A percentile compares a stretch with the other conserved stretches of the same genome.
Evolutionary conservation across 805 yeast genomes (phyloP).

Genomic region (Ogataea pilisensis): DNA sequence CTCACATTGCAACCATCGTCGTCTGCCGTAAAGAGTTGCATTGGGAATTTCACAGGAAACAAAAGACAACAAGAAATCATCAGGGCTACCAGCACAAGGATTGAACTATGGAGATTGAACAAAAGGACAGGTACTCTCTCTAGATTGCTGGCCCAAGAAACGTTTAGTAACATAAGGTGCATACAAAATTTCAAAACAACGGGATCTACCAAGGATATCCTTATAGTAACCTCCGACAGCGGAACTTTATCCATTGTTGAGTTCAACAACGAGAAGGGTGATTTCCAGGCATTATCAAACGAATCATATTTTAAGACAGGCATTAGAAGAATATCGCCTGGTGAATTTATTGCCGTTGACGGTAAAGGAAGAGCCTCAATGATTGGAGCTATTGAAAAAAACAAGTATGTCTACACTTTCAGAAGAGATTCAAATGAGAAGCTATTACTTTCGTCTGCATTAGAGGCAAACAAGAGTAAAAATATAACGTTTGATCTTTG

Average conservation of each 20-base stretch:
- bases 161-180: slow-evolving; percentile 56
- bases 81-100: slow-evolving; percentile 48
- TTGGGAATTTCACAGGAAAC: slow-evolving; percentile 63
- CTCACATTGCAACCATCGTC: slow-evolving; percentile 64
- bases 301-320: slow-evolving; percentile 77
- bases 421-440: slow-evolving; percentile 43
- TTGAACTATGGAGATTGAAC: slow-evolving; percentile 53
- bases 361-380: slow-evolving; percentile 67
- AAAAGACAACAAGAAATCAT: slow-evolving; percentile 59
- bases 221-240: slow-evolving; percentile 75
- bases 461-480: slow-evolving; percentile 57
- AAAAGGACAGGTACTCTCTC: slow-evolving; percentile 52
- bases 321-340: slow-evolving; percentile 70
- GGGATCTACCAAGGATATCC: slow-evolving; percentile 50
- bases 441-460: slow-evolving; percentile 61
- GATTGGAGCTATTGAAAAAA: slow-evolving; percentile 68
- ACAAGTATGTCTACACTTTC: slow-evolving; percentile 66
- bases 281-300: slow-evolving; percentile 42
- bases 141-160: slow-evolving; percentile 38
- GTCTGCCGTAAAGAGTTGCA: slow-evolving; percentile 48
- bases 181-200: slow-evolving; percentile 48
- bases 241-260: slow-evolving; percentile 58
- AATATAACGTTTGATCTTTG: slow-evolving; percentile 48
- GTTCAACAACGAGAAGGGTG: slow-evolving; percentile 23
- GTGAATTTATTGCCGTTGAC: slow-evolving; percentile 66